Percentiles rank a stretch among this genome's conserved stretches.
These are phyloP conservation scores for Cutaneotrichosporon dermatis DNA, from an alignment of 1,284 basidiomycete genomes.

Conservation along the genomic window DNA sequence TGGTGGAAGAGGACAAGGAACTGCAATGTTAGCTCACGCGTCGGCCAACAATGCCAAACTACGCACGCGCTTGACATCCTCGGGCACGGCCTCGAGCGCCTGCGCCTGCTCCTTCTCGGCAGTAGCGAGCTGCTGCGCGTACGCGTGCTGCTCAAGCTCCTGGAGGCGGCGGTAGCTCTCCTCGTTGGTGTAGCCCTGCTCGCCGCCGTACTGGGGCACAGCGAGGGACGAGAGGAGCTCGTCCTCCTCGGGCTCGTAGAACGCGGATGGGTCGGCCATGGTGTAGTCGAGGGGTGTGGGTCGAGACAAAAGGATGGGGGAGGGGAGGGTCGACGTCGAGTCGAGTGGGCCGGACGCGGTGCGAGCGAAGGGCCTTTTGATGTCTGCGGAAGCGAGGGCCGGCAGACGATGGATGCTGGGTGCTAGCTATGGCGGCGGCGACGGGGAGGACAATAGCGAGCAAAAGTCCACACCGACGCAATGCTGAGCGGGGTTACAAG, in stretches of 20 bases:
- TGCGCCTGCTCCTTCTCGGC: conserved; percentile 35
- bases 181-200: conserved; percentile 28
- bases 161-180: conserved; percentile 41
- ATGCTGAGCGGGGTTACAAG: background rate
- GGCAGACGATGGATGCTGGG: background rate
- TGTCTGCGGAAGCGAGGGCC: conserved; percentile 1
- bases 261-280: conserved; percentile 48
- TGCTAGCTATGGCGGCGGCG: background rate
- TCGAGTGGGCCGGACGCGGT: background rate
- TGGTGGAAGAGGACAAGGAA: conserved; percentile 89
- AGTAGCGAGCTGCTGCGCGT: conserved; percentile 35
- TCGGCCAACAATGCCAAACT: background rate
- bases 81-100: conserved; percentile 43
- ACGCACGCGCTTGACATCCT: conserved; percentile 49
- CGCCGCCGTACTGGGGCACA: conserved; percentile 31
- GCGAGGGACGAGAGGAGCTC: conserved; percentile 45
- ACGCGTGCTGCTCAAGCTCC: conserved; percentile 40
- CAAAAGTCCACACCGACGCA: conserved; percentile 2
- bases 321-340: background rate
- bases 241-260: conserved; percentile 48
- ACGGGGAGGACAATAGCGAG: background rate
- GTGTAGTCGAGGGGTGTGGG: conserved; percentile 4
- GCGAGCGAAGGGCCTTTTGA: conserved; percentile 5
- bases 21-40: conserved; percentile 46
- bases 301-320: background rate